Base-by-base conservation (phyloP, 2,329 filamentous ascomycete genomes). In the Cordyceps sp. region DNA sequence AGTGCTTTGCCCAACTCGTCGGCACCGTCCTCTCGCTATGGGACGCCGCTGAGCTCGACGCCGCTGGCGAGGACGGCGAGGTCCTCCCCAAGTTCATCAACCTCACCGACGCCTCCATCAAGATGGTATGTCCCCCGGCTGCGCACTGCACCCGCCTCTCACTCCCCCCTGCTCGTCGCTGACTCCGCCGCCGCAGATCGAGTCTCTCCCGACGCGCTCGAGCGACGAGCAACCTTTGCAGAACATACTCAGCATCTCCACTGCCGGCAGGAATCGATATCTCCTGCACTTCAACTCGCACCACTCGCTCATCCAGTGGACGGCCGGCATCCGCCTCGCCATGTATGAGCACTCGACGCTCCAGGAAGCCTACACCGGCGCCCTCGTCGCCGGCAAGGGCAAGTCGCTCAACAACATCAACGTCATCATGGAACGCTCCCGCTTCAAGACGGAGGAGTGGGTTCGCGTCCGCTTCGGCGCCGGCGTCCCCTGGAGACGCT, bases 311-410 rank as follows among this genome's bases (percentile, higher is more conserved):
- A 78, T 86, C 3, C 86, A 96, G 56, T 98, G 90, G 90, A 93
- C 90, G 1, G 80, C 90, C 13, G 84, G 80, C 28, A 96, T 98
- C 42, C 76, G 90, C 29, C 71, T 98, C 16, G 72, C 88, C 45
- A 93, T 96, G 71, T 96, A 78, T 52, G 90, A 98, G 58, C 81
- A 96, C 48, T 76, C 85, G 2, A 84, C 83, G 0, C 62, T 98
- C 22, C 88, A 96, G 50, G 90, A 98, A 57, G 85, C 90, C 1
- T 98, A 98, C 51, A 98, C 90, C 0, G 90, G 90, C 6, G 88
- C 88, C 15, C 62, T 98, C 28, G 90, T 98, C 48, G 90, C 90
- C 10, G 90, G 86, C 33, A 96, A 94, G 58, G 90, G 86, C 36
- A 92, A 85, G 52, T 57, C 59, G 1, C 56, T 98, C 33, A 94